These are phyloP conservation scores for Copromyces sp. DNA, from an alignment of 495 filamentous ascomycete genomes.

Conservation along the genomic window DNA sequence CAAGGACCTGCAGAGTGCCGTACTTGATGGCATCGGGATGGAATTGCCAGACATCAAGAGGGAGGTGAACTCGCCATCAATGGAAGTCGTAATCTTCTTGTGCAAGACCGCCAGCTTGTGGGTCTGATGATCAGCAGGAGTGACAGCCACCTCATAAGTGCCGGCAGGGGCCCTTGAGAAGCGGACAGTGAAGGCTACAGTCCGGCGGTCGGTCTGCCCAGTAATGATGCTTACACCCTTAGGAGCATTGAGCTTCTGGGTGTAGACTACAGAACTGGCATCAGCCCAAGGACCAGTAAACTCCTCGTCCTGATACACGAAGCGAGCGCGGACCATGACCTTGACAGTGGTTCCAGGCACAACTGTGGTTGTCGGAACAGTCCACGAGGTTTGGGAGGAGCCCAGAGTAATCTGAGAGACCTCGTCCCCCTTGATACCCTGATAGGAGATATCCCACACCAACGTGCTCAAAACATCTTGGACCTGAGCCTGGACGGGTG, in stretches of 20 bases:
- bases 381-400: not conserved
- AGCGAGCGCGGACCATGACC: not conserved
- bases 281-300: not conserved
- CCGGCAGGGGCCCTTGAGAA: not conserved
- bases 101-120: not conserved
- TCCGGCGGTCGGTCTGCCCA: not conserved
- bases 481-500: not conserved
- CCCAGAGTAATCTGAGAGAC: not conserved
- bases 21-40: not conserved
- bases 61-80: not conserved
- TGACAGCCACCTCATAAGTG: not conserved
- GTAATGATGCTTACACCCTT: not conserved
- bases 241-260: not conserved
- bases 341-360: not conserved
- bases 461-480: not conserved
- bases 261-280: not conserved
- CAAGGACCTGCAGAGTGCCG: not conserved
- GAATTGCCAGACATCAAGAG: not conserved
- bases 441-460: not conserved
- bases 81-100: not conserved
- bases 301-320: not conserved
- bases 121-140: not conserved
- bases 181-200: not conserved
- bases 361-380: not conserved
- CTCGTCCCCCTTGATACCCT: not conserved